A percentile compares a stretch with the other conserved stretches of the same genome.
Conservation (phyloP, 768 basidiomycete genomes). For the Gautieria morchelliformis region DNA sequence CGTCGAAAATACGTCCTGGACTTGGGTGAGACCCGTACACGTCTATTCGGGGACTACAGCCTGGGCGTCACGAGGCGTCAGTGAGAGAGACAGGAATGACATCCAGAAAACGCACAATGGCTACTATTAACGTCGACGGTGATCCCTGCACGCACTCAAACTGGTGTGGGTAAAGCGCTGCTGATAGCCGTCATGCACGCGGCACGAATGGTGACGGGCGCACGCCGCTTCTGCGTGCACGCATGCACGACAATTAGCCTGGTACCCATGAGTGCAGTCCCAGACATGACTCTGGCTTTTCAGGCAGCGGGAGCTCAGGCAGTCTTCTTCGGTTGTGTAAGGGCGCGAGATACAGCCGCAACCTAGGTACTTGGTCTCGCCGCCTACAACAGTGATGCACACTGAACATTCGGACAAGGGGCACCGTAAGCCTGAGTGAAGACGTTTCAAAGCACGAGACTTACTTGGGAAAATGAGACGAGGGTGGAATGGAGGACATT, state of each 20-base stretch:
- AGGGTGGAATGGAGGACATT: not conserved
- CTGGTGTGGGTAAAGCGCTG: too few relatives aligned
- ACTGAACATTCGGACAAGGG: not conserved
- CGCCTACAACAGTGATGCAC: not conserved
- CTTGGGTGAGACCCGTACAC: too few relatives aligned
- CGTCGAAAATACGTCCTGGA: too few relatives aligned
- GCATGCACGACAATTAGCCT: not conserved
- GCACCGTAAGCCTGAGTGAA: not conserved
- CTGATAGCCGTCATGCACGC: too few relatives aligned
- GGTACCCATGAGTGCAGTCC: not conserved
- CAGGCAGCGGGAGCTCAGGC: not conserved
- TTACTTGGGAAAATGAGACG: not conserved
- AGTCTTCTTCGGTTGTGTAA: not conserved
- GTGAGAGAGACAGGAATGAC: too few relatives aligned
- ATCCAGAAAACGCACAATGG: too few relatives aligned
- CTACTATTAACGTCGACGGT: too few relatives aligned
- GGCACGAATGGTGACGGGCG: not conserved
- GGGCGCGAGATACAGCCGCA: not conserved
- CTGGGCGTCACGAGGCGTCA: too few relatives aligned
- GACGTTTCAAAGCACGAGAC: not conserved
- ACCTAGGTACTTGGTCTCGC: not conserved
- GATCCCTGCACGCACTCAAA: too few relatives aligned
- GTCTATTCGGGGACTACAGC: too few relatives aligned
- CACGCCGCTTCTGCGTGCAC: not conserved
- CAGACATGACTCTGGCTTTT: not conserved